Evolutionary conservation across 805 yeast genomes (phyloP).

Genomic region (Candida easanensis): DNA sequence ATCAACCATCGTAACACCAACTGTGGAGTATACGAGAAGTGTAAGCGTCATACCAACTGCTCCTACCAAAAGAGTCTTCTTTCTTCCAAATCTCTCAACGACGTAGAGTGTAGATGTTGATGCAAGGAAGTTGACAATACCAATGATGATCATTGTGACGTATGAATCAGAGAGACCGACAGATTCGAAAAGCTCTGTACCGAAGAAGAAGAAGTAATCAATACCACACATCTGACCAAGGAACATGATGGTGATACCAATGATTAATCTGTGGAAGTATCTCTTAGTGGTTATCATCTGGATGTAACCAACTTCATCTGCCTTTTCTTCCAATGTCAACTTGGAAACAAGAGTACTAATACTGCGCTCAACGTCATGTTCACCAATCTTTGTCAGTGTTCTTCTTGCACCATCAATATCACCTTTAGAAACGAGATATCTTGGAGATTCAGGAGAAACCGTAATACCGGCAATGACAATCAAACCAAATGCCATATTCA

Average conservation of each 20-base stretch:
- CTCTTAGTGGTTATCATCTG: slow-evolving; percentile 37
- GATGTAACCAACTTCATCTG: slow-evolving; percentile 27
- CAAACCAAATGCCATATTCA: slow-evolving; percentile 38
- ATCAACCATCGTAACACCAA: slow-evolving; percentile 41
- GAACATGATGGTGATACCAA: slow-evolving; percentile 55
- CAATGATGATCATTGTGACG: slow-evolving; percentile 51
- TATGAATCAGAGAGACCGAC: slow-evolving; percentile 51
- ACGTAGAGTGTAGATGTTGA: slow-evolving; percentile 46
- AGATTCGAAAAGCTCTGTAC: slow-evolving; percentile 52
- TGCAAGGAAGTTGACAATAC: slow-evolving; percentile 51
- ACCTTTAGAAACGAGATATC: slow-evolving; percentile 49
- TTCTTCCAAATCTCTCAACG: slow-evolving; percentile 50
- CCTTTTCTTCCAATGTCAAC: slow-evolving; percentile 10
- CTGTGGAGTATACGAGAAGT: slow-evolving; percentile 48
- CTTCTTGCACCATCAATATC: slow-evolving; percentile 52
- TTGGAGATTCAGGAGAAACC: slow-evolving; percentile 67
- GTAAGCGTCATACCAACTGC: slow-evolving; percentile 47
- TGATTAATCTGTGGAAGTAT: background rate
- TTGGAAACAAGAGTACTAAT: slow-evolving; percentile 6
- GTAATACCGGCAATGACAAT: slow-evolving; percentile 59
- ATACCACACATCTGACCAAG: slow-evolving; percentile 63
- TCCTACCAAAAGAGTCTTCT: slow-evolving; percentile 37
- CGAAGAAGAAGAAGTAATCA: slow-evolving; percentile 65
- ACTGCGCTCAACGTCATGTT: slow-evolving; percentile 36
- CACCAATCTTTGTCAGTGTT: slow-evolving; percentile 47